Base-by-base conservation (phyloP, 306 rosid genomes). In the Vachellia pachyceras region DNA sequence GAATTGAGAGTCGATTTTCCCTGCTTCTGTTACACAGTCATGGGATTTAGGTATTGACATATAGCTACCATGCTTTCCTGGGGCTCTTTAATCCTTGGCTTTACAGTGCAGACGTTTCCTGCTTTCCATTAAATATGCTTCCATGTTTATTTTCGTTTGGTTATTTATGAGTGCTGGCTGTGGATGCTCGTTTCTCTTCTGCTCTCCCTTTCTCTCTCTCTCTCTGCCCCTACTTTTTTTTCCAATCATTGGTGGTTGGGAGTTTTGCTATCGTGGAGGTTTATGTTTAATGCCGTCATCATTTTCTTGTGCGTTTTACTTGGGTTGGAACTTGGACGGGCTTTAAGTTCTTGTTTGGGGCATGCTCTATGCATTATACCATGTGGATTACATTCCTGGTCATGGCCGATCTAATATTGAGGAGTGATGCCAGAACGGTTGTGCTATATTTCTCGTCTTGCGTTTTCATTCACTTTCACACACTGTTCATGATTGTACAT, bases 81-180 rank as follows among this genome's bases (percentile, higher is more conserved):
- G 17, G 15, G 37, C 22, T 36, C 7, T 37, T 60, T 49, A 0
- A 22, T 46, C 39, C 50, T 69, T 55, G 72, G 58, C n/a, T 73
- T 10, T 81, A 23, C 40, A 78, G 60, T 33, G n/a, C 20, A 18
- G 41, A 52, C 17, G 8, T n/a, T 79, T 66, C 41, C 14, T 55
- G 82, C 60, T 71, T 76, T 76, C 36, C 68, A 60, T 25, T 45
- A 3, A 58, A 58, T 9, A 15, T 60, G 67, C 74, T 35, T 83
- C 25, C 55, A 15, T 15, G 37, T 73, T 74, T 37, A 3, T 41
- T 40, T 40, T 58, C 37, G 29, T 55, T 74, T 55, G 42, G 52
- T 60, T 22, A 20, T 39, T 65, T 20, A 18, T 35, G 22, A 40
- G 40, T 74, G 3, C 12, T 55, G 15, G 9, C 12, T 39, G 6